Base-by-base conservation (phyloP, 345 rosid genomes). In the Linum trigynum region DNA sequence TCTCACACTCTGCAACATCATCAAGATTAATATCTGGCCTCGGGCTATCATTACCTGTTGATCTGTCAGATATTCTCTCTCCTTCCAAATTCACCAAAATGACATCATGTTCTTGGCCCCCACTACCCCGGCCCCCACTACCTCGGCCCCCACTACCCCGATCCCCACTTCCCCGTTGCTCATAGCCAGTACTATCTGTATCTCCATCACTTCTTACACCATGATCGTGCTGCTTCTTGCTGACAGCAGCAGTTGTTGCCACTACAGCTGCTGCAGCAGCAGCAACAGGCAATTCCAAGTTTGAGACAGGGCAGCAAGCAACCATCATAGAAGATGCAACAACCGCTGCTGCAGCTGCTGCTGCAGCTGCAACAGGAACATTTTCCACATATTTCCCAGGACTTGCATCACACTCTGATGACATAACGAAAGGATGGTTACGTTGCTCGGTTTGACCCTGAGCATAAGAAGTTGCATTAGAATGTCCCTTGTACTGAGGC, bases 201-300 rank as follows among this genome's bases (percentile, higher is more conserved):
- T 84, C 94, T 69, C 72, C 82, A 57, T 86, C 85, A 70, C 76
- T 81, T 12, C 75, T 79, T 57, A 68, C 67, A 50, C 83, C 80
- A 39, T 72, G 83, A 66, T 86, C 95, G 66, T 76, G 67, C 71
- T 89, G 90, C 82, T 76, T 85, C 62, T 71, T 75, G 42, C 82
- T 86, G 72, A 90, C 96, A 38, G 95, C 89, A 65, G 85, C 81
- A n/a, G 96, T 87, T 64, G 96, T 92, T 65, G 84, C 87, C 63
- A 84, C 83, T 17, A 89, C 98, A 69, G 98, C 98, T 73, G 98
- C 92, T 63, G 95, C 98, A 23, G 98, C 96, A 23, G 98, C 96
- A 56, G 95, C 92, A 59, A 83, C 95, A 65, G 98, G 91, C 69
- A 89, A 81, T 78, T 91, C 97, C 68, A 84, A 73, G 75, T 79